phyloP scores from a whole-genome alignment of 2,329 filamentous ascomycete species.

The Fusarium sp. region DNA sequence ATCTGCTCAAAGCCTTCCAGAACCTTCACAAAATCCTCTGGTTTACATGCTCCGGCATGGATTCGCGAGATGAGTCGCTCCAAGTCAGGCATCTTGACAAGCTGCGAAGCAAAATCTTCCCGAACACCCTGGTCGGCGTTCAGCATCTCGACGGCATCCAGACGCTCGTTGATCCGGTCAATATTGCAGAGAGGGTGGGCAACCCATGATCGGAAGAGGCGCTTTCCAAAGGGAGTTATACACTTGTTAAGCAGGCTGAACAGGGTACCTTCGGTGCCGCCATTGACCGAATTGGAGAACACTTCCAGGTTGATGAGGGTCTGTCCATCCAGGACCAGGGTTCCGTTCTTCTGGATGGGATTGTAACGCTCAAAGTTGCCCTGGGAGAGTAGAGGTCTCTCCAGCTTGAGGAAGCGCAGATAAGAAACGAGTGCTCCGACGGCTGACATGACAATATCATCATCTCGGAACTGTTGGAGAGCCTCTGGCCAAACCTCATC shows the following conservation, averaged over 20 bases:
- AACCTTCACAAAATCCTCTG: constrained; percentile 92
- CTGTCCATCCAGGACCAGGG: constrained; percentile 92
- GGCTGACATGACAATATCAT: constrained; percentile 89
- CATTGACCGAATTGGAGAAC: constrained; percentile 93
- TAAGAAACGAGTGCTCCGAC: constrained; percentile 92
- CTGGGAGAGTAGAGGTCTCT: constrained; percentile 86
- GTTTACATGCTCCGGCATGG: constrained; percentile 89
- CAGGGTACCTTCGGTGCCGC: constrained; percentile 84
- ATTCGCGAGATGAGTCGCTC: constrained; percentile 94
- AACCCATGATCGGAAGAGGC: constrained; percentile 95
- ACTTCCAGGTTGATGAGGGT: constrained; percentile 98
- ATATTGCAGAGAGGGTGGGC: constrained; percentile 94
- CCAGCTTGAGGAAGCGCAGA: constrained; percentile 86
- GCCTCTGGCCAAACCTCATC: constrained; percentile 80
- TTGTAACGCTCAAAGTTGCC: constrained; percentile 93
- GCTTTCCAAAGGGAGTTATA: constrained; percentile 96
- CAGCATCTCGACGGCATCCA: constrained; percentile 93
- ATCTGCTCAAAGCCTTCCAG: constrained; percentile 98
- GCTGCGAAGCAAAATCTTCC: constrained; percentile 87
- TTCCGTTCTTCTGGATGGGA: constrained; percentile 91
- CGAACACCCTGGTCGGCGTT: constrained; percentile 85
- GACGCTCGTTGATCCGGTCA: constrained; percentile 87
- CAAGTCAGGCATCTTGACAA: constrained; percentile 92
- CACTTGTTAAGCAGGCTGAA: constrained; percentile 94
- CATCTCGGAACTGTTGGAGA: constrained; percentile 78